These are phyloP conservation scores for Nepenthes alata DNA, from an alignment of 179 eudicot species.

Conservation along the genomic window DNA sequence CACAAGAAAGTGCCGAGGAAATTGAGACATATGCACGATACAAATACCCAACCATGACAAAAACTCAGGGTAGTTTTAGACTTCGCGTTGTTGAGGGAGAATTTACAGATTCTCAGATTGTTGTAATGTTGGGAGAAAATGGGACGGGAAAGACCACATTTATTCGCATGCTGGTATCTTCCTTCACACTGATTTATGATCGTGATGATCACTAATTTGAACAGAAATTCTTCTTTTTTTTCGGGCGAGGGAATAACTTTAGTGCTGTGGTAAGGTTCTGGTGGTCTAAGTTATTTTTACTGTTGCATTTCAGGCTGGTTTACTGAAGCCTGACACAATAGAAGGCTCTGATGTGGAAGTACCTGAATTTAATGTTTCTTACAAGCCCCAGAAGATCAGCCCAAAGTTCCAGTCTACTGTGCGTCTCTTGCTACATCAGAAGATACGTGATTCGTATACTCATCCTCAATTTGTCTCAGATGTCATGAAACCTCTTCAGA, in stretches of 20 bases:
- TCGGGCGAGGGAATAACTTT: no score
- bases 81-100: conserved; percentile 78
- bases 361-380: conserved; percentile 88
- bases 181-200: conserved; percentile 1
- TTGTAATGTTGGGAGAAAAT: conserved; percentile 98
- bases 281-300: background rate
- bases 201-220: background rate
- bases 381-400: conserved; percentile 95
- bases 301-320: conserved; percentile 60
- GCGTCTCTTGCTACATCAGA: conserved; percentile 62
- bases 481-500: conserved; percentile 96
- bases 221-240: no score
- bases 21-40: conserved; percentile 84
- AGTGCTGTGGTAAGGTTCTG: background rate
- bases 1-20: conserved; percentile 90
- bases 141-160: conserved; percentile 98
- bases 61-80: conserved; percentile 77
- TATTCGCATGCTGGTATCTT: conserved; percentile 84
- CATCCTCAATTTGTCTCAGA: conserved; percentile 91
- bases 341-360: conserved; percentile 74
- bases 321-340: conserved; percentile 67
- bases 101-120: conserved; percentile 92
- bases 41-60: conserved; percentile 85
- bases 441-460: conserved; percentile 76
- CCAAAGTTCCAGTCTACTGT: conserved; percentile 61